Percentiles rank a stretch among this genome's conserved stretches.
Conservation (phyloP, 192 early-diverging fungal species). For the Entomortierella lignicola region DNA sequence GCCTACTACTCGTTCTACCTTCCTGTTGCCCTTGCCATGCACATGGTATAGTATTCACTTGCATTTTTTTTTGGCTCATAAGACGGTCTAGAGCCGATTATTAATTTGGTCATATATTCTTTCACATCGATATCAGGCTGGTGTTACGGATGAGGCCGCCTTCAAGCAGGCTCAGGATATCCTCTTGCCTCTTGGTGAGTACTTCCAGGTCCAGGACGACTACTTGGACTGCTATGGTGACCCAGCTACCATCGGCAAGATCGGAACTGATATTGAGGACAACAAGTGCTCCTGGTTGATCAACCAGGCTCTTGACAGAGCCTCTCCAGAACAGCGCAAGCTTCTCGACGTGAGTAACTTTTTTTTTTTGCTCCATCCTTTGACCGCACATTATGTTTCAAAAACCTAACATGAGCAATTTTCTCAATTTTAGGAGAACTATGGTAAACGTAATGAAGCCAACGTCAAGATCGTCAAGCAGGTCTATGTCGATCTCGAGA, state of each 20-base stretch:
- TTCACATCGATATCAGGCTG: constrained; percentile 59
- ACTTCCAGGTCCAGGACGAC: constrained; percentile 99
- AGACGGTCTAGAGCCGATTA: too few relatives aligned
- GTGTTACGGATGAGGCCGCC: constrained; percentile 80
- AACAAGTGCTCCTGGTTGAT: constrained; percentile 99
- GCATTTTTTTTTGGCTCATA: not conserved
- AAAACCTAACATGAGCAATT: not conserved
- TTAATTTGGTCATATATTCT: not conserved
- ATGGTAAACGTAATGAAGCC: constrained; percentile 86
- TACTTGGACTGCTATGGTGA: constrained; percentile 97
- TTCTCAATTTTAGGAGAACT: constrained; percentile 75
- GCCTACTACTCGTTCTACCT: constrained; percentile 99
- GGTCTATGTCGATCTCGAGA: constrained; percentile 82
- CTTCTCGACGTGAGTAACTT: constrained; percentile 72
- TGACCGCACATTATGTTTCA: not conserved
- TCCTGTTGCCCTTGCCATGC: constrained; percentile 94
- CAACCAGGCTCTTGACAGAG: constrained; percentile 87
- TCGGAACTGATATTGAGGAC: constrained; percentile 99
- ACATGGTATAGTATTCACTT: constrained; percentile 64
- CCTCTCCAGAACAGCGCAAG: constrained; percentile 85
- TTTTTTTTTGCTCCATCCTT: not conserved
- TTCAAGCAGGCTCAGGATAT: constrained; percentile 88
- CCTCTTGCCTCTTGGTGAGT: constrained; percentile 94
- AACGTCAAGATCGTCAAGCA: constrained; percentile 86
- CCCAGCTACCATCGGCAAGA: constrained; percentile 95